Evolutionary conservation across 2,329 filamentous ascomycete species (phyloP).

Genomic region (Podosphaera aphanis): DNA sequence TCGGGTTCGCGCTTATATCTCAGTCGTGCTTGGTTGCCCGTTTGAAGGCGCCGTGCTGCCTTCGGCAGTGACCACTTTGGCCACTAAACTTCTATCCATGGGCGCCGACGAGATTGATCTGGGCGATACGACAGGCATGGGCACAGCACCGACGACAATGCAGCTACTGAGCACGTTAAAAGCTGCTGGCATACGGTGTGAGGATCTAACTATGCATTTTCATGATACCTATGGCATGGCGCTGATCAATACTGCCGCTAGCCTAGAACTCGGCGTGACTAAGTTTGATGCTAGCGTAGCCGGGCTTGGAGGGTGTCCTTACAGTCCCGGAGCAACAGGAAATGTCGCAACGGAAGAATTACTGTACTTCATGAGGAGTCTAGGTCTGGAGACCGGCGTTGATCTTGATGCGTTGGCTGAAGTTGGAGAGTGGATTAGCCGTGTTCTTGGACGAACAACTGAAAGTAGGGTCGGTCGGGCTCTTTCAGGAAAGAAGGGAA

Average conservation of each 20-base stretch:
- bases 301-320: conserved; percentile 66
- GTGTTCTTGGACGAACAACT: conserved; percentile 36
- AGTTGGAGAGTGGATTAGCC: conserved; percentile 50
- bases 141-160: conserved; percentile 47
- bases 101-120: conserved; percentile 79
- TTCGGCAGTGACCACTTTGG: conserved; percentile 39
- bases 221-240: conserved; percentile 78
- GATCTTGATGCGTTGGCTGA: conserved; percentile 41
- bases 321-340: conserved; percentile 63
- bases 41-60: conserved; percentile 45
- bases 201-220: conserved; percentile 62
- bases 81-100: conserved; percentile 51
- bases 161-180: conserved; percentile 40
- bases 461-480: conserved; percentile 35
- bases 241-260: conserved; percentile 57
- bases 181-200: conserved; percentile 41
- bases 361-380: conserved; percentile 51
- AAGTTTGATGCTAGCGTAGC: conserved; percentile 63
- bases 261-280: conserved; percentile 52
- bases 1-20: conserved; percentile 57
- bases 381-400: conserved; percentile 54
- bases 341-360: conserved; percentile 73
- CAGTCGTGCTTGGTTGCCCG: conserved; percentile 58
- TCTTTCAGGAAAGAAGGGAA: too few species aligned
- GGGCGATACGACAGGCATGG: conserved; percentile 79